These are phyloP conservation scores for Colletotrichum tamarilloi DNA, from an alignment of 2,329 filamentous ascomycete species.

Conservation along the genomic window DNA sequence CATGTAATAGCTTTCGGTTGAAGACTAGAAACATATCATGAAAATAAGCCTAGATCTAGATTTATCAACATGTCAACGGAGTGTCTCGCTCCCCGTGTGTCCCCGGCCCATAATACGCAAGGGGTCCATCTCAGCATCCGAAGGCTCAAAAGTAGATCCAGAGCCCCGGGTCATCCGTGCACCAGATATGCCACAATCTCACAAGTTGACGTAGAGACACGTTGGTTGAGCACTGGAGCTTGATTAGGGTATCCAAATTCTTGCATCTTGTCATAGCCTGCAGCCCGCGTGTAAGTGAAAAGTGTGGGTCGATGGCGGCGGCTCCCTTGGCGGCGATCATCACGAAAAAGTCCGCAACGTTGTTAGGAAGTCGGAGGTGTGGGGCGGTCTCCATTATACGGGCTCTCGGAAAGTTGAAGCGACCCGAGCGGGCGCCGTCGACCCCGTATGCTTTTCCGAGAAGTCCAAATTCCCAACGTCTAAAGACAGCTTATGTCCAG, in stretches of 20 bases:
- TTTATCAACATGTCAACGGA: slow-evolving; percentile 27
- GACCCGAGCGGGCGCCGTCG: slow-evolving; percentile 29
- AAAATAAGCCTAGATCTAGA: slow-evolving; percentile 18
- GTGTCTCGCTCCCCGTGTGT: slow-evolving; percentile 13
- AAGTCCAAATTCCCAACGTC: slow-evolving; percentile 27
- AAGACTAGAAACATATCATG: background rate
- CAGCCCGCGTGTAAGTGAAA: slow-evolving; percentile 17
- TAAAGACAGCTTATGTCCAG: slow-evolving; percentile 10
- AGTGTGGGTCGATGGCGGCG: slow-evolving; percentile 20
- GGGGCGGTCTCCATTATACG: slow-evolving; percentile 3
- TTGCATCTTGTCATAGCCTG: slow-evolving; percentile 10
- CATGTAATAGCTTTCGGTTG: background rate
- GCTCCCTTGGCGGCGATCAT: slow-evolving; percentile 24
- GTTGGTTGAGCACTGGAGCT: background rate
- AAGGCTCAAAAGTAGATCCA: slow-evolving; percentile 14
- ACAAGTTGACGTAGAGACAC: slow-evolving; percentile 18
- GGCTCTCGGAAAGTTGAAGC: slow-evolving; percentile 22
- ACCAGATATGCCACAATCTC: background rate
- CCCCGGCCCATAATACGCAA: slow-evolving; percentile 19
- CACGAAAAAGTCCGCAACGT: slow-evolving; percentile 3
- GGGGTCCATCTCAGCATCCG: slow-evolving; percentile 33
- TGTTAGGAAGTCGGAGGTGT: slow-evolving; percentile 5
- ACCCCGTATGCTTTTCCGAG: slow-evolving; percentile 29
- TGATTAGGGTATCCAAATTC: background rate
- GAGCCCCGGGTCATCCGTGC: slow-evolving; percentile 23